Evolutionary conservation across 768 basidiomycete genomes (phyloP), one percentile per base, ranked within the genome.

Genomic region (Paxillus rubicundulus): DNA sequence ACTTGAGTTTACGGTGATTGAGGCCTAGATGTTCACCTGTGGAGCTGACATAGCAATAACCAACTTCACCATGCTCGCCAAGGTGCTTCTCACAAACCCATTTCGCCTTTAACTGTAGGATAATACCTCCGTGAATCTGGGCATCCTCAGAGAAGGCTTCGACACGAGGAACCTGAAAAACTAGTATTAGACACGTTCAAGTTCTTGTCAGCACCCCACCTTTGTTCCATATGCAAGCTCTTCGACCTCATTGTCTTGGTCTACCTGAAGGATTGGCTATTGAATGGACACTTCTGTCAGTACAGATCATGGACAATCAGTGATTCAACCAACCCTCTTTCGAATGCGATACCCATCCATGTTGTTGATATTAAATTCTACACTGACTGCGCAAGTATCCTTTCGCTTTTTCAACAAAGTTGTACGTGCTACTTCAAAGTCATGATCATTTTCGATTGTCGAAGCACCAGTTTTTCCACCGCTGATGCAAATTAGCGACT

Each of bases 301-400:
- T n/a, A 27, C 27, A 9, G 1, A n/a, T 13, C 21, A 14, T 24
- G 10, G n/a, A 46, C 2, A 33, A 20, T 34, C 6, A 33, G 17
- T 9, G 5, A 18, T 24, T n/a, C n/a, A 16, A 55, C 54, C 5
- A 33, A 55, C 43, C 10, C 44, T 5, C 20, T 56, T 62, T 28
- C 56, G 33, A 36, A 58, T 55, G 0, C 58, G 48, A 49, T 62
- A 57, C 16, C 64, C 59, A n/a, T 57, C 59, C 62, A 65, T 64
- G 12, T 38, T 36, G 36, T 64, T 60, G 1, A 59, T n/a, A 43
- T 65, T 60, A 52, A 61, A 59, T 53, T 65, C 58, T 9, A 60
- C 61, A 5, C 42, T 16, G n/a, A 59, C 47, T 9, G 45, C 44
- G 27, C 48, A 49, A 12, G 58, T 36, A 3, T 13, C 24, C 16